phyloP scores from a whole-genome alignment of 73 alveolate genomes.

The Paramecium octaurelia region DNA sequence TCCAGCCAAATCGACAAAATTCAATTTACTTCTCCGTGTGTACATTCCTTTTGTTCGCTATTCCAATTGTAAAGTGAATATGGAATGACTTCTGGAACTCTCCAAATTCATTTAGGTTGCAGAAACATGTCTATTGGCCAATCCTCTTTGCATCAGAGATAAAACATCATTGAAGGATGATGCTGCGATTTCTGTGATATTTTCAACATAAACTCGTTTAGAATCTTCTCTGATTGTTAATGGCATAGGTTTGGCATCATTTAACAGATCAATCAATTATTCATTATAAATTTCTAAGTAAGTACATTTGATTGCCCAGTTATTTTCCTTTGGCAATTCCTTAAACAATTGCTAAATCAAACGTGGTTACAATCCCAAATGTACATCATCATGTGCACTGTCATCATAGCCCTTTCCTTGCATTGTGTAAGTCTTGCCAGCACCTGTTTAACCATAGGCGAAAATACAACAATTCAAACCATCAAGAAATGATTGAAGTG shows the following conservation, averaged over 20 bases:
- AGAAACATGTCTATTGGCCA: constrained; percentile 83
- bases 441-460: constrained; percentile 98
- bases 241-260: neutral
- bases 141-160: constrained; percentile 77
- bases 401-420: constrained; percentile 75
- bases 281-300: constrained; percentile 82
- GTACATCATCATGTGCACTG: neutral
- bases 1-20: constrained; percentile 55
- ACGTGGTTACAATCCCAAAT: constrained; percentile 81
- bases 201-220: constrained; percentile 82
- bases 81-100: constrained; percentile 85
- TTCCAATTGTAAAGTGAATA: constrained; percentile 72
- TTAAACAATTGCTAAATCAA: constrained; percentile 72
- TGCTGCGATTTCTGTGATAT: constrained; percentile 78
- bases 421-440: constrained; percentile 98
- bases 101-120: constrained; percentile 87
- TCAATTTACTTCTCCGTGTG: constrained; percentile 62
- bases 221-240: constrained; percentile 72
- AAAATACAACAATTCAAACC: constrained; percentile 96
- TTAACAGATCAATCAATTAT: constrained; percentile 65
- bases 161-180: constrained; percentile 68
- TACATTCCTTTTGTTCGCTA: neutral
- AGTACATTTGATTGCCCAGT: constrained; percentile 65
- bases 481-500: constrained; percentile 77
- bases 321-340: constrained; percentile 44